These are phyloP conservation scores for Geopyxis carbonaria DNA, from an alignment of 495 filamentous ascomycete species.

Conservation along the genomic window DNA sequence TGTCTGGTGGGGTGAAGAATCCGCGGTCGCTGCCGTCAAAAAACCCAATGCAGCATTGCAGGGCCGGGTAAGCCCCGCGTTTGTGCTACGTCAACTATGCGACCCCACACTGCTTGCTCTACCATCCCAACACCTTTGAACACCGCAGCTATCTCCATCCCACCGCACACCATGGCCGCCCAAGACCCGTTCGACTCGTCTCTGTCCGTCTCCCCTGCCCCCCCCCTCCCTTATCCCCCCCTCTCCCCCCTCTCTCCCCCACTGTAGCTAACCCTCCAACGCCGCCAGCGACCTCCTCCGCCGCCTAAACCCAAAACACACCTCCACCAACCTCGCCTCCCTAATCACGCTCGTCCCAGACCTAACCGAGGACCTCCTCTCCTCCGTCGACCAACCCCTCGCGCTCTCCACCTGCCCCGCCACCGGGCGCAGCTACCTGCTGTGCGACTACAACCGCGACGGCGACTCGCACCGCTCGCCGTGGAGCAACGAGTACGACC, in stretches of 20 bases:
- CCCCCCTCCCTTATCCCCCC: slow-evolving; percentile 11
- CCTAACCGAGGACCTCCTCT: slow-evolving; percentile 92
- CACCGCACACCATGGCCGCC: slow-evolving; percentile 30
- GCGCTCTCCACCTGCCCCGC: slow-evolving; percentile 68
- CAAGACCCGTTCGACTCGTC: slow-evolving; percentile 60
- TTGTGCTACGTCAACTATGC: no score
- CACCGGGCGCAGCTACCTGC: slow-evolving; percentile 85
- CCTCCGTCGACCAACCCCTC: slow-evolving; percentile 90
- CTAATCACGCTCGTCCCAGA: slow-evolving; percentile 76
- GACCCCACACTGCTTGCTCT: no score
- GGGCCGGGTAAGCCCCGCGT: no score
- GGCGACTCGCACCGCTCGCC: slow-evolving; percentile 92
- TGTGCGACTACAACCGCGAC: slow-evolving; percentile 99
- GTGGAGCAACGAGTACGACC: slow-evolving; percentile 97
- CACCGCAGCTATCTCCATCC: neutral
- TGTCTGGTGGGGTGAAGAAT: no score
- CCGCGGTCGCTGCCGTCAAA: no score
- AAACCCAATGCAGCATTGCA: no score
- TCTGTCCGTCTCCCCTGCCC: slow-evolving; percentile 40
- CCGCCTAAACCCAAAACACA: slow-evolving; percentile 85
- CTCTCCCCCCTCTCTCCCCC: slow-evolving; percentile 8
- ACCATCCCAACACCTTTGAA: slow-evolving; percentile 8
- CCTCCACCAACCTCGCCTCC: slow-evolving; percentile 61
- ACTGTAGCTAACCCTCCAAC: slow-evolving; percentile 3
- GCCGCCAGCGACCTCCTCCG: slow-evolving; percentile 79